Evolutionary conservation across 2,329 filamentous ascomycete species (phyloP), one percentile per base, ranked within the genome.

Genomic region (Aspergillus fructus): DNA sequence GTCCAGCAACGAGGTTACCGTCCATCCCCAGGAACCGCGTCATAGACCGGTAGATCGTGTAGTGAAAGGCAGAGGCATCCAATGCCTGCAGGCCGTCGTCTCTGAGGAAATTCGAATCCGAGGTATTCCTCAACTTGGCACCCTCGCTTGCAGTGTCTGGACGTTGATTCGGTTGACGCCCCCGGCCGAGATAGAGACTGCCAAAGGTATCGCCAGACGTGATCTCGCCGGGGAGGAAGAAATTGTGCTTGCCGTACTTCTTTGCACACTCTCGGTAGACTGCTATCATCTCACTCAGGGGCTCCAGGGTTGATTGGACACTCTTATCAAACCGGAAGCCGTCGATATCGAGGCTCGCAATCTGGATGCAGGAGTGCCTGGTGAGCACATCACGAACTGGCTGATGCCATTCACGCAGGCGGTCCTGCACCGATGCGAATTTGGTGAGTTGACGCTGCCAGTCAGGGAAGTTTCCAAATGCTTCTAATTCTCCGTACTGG

Each of bases 291-390:
- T 83, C 79, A 5, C 79, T 84, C 57, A 85, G 77, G 1, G 84
- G 79, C 65, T 88, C 86, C 5, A 87, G 79, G 0, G 85, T 87
- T 12, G 84, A 80, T 64, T 87, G 85, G 15, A 84, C 82, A 2
- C 84, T 85, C 69, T 89, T 89, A 72, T 89, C 86, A 69, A 86
- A 85, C 54, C 86, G 82, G 66, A 85, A 87, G 0, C 85, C 86
- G 64, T 89, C 86, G 55, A 89, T 82, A 64, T 88, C 86, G n/a
- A 89, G 75, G 60, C 80, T 82, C 23, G 76, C 71, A 55, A 89
- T 85, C 33, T 83, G 78, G 69, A 88, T 83, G 71, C 86, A 89
- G 1, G 85, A 86, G 64, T 87, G 85, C 45, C 80, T 80, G 60
- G 83, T 80, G 56, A 88, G 74, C 62, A 83, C 84, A 46, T 81